Conservation (phyloP, 2,329 filamentous ascomycete species). For the Aspergillus sergii region DNA sequence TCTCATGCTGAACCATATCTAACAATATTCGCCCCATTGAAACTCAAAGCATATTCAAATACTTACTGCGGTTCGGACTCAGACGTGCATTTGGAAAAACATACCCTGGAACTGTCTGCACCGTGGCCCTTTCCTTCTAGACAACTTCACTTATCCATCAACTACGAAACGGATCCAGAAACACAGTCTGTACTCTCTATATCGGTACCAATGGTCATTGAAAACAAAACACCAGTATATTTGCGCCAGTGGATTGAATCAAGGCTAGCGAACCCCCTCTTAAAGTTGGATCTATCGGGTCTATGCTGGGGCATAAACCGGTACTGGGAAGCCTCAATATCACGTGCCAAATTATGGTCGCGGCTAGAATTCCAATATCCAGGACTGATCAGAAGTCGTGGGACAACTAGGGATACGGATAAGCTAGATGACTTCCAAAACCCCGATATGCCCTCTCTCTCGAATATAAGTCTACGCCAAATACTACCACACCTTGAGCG, state of each 20-base stretch:
- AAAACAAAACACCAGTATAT: conserved; percentile 29
- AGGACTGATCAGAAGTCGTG: conserved; percentile 10
- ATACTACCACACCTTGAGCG: conserved; percentile 42
- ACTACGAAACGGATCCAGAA: conserved; percentile 39
- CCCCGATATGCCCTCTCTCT: conserved; percentile 16
- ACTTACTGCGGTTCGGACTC: conserved; percentile 23
- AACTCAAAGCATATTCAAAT: conserved; percentile 47
- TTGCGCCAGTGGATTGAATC: conserved; percentile 39
- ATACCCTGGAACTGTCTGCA: conserved; percentile 39
- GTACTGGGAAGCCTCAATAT: conserved; percentile 44
- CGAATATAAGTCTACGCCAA: conserved; percentile 27
- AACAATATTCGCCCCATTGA: conserved; percentile 70
- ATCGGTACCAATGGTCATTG: conserved; percentile 27
- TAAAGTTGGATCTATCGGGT: conserved; percentile 42
- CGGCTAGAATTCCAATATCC: conserved; percentile 32
- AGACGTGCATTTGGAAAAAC: conserved; percentile 32
- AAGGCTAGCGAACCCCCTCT: conserved; percentile 37
- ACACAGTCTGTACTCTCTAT: conserved; percentile 37
- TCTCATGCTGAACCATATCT: conserved; percentile 68
- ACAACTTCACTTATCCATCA: conserved; percentile 36
- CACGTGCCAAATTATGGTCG: conserved; percentile 43
- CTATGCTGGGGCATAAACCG: conserved; percentile 46
- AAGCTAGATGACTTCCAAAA: not conserved
- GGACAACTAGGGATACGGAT: conserved; percentile 1
- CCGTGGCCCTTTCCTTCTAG: conserved; percentile 39